A percentile compares a stretch with the other conserved stretches of the same genome.
Evolutionary conservation across 306 rosid genomes (phyloP).

Genomic region (Quercus wislizeni): DNA sequence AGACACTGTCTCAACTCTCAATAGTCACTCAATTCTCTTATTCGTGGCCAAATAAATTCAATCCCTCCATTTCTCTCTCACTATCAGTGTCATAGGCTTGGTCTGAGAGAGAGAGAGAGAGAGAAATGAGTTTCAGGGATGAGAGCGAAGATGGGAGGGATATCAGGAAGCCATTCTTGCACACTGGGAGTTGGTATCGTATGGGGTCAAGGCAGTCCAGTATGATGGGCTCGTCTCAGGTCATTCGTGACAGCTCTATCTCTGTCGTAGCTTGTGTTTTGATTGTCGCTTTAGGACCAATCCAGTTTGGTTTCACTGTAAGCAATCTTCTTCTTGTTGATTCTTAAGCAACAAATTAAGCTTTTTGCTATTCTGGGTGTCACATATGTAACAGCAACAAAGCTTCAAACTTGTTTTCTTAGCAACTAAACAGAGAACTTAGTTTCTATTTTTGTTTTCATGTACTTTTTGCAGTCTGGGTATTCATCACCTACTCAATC

Average conservation of each 20-base stretch:
- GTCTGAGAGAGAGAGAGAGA: no score
- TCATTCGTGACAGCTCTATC: conserved; percentile 68
- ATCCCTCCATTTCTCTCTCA: background rate
- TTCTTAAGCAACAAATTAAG: no score
- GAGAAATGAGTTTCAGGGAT: conserved; percentile 59
- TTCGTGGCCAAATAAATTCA: background rate
- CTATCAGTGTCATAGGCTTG: background rate
- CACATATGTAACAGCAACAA: background rate
- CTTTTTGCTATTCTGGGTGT: no score
- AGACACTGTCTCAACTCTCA: background rate
- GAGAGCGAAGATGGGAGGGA: conserved; percentile 76
- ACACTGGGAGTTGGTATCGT: conserved; percentile 95
- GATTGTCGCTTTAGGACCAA: conserved; percentile 93
- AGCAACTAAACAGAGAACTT: background rate
- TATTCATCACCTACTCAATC: conserved; percentile 93
- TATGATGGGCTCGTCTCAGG: conserved; percentile 74
- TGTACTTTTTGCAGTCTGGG: conserved; percentile 54
- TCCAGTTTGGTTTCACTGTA: conserved; percentile 98
- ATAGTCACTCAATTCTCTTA: background rate
- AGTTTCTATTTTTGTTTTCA: background rate
- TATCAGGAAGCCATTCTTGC: conserved; percentile 83
- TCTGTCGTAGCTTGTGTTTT: conserved; percentile 90
- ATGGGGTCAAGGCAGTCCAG: conserved; percentile 77
- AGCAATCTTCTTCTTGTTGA: background rate
- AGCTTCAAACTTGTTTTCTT: background rate